Evolutionary conservation across 2,329 filamentous ascomycete genomes (phyloP).

Genomic region (Neoascochyta sp.): DNA sequence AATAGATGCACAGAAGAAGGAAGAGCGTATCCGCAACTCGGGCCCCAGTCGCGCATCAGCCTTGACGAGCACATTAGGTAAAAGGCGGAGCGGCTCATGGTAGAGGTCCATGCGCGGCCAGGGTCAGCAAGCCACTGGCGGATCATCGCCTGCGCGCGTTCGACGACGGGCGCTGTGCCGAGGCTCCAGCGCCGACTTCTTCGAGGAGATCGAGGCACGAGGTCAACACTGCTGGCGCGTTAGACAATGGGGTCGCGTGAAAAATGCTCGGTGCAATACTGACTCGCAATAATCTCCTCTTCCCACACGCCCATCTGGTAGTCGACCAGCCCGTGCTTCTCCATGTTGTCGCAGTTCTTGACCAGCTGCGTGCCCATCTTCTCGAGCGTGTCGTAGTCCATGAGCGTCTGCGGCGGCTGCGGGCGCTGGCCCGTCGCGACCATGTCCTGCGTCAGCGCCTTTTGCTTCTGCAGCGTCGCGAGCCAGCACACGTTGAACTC

Average conservation of each 20-base stretch:
- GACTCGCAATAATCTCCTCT: slow-evolving; percentile 82
- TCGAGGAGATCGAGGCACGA: slow-evolving; percentile 55
- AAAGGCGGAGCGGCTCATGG: slow-evolving; percentile 8
- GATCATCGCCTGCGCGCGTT: slow-evolving; percentile 35
- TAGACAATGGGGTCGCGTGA: slow-evolving; percentile 4
- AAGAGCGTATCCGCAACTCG: slow-evolving; percentile 5
- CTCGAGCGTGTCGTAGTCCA: slow-evolving; percentile 66
- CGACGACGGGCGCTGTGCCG: slow-evolving; percentile 28
- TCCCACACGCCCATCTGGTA: slow-evolving; percentile 98
- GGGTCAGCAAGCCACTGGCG: slow-evolving; percentile 1
- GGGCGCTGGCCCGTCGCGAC: slow-evolving; percentile 58
- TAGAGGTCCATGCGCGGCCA: slow-evolving; percentile 12
- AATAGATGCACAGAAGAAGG: slow-evolving; percentile 29
- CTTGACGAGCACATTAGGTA: slow-evolving; percentile 11
- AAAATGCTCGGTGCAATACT: slow-evolving; percentile 36
- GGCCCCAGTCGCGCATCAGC: slow-evolving; percentile 5
- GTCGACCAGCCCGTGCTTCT: slow-evolving; percentile 90
- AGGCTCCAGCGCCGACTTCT: slow-evolving; percentile 32
- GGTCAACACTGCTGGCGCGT: slow-evolving; percentile 45
- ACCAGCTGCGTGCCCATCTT: slow-evolving; percentile 80
- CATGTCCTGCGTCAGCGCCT: slow-evolving; percentile 62
- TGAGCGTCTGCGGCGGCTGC: slow-evolving; percentile 58
- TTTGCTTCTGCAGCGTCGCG: slow-evolving; percentile 75
- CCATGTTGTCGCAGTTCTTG: slow-evolving; percentile 77
- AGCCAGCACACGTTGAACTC: slow-evolving; percentile 96